A percentile compares a stretch with the other conserved stretches of the same genome.
Evolutionary conservation across 164 flowering plant species (phyloP).

Genomic region (Annona cherimola): DNA sequence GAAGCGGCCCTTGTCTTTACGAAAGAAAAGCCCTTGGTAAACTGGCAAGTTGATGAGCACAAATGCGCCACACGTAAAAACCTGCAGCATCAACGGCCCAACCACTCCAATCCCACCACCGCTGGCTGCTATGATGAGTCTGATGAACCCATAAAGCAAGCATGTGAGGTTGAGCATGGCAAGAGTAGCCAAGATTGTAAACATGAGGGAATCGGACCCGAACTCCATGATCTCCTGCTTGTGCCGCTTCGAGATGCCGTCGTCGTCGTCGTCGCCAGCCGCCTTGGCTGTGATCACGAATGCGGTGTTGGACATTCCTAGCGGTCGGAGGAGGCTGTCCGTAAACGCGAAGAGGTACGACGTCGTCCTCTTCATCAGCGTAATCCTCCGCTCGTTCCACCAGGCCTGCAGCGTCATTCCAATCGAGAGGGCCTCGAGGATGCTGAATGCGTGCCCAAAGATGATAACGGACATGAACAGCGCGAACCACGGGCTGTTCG

Average conservation of each 20-base stretch:
- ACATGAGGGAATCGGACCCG: slow-evolving; percentile 28
- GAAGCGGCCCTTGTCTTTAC: slow-evolving; percentile 26
- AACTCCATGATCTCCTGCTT: slow-evolving; percentile 30
- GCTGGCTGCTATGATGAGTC: slow-evolving; percentile 6
- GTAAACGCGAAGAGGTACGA: slow-evolving; percentile 22
- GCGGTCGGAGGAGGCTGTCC: slow-evolving; percentile 11
- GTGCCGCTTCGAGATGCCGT: slow-evolving; percentile 20
- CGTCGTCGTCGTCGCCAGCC: slow-evolving; percentile 20
- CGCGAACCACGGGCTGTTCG: slow-evolving; percentile 56
- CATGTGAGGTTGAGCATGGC: slow-evolving; percentile 22
- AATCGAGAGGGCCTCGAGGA: slow-evolving; percentile 34
- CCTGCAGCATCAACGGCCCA: slow-evolving; percentile 18
- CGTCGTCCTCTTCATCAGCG: slow-evolving; percentile 19
- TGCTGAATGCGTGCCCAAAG: slow-evolving; percentile 23
- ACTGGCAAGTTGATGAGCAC: slow-evolving; percentile 24
- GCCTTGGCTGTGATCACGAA: slow-evolving; percentile 26
- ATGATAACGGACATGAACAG: slow-evolving; percentile 49
- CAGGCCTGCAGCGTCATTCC: slow-evolving; percentile 37
- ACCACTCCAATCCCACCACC: slow-evolving; percentile 1
- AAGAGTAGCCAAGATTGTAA: slow-evolving; percentile 21
- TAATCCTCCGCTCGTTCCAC: slow-evolving; percentile 29
- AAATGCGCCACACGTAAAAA: slow-evolving; percentile 14
- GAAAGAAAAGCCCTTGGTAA: slow-evolving; percentile 25
- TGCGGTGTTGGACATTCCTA: slow-evolving; percentile 17
- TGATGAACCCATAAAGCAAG: slow-evolving; percentile 8